Conservation (phyloP, 2,329 filamentous ascomycete genomes). For the Akanthomyces uredinophilus region DNA sequence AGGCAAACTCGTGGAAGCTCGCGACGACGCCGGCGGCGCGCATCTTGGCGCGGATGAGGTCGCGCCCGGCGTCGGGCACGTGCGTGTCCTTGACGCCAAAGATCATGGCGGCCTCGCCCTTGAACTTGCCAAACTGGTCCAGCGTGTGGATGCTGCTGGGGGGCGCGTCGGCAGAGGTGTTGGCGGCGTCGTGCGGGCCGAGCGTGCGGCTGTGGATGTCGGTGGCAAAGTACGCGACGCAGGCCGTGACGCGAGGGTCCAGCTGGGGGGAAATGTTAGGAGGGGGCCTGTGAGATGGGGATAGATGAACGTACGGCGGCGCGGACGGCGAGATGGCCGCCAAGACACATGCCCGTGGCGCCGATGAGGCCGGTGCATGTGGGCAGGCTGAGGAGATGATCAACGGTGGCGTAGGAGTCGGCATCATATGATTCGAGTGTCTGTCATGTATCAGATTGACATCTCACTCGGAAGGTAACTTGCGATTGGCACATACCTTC, state of each 20-base stretch:
- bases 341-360: slow-evolving; percentile 85
- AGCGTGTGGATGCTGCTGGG: slow-evolving; percentile 43
- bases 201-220: slow-evolving; percentile 80
- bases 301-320: slow-evolving; percentile 40
- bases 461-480: too few relatives aligned
- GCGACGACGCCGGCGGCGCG: slow-evolving; percentile 70
- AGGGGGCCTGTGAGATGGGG: background rate
- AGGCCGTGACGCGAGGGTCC: slow-evolving; percentile 69
- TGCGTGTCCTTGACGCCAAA: slow-evolving; percentile 90
- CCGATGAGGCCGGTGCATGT: slow-evolving; percentile 81
- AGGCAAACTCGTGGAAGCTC: slow-evolving; percentile 84
- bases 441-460: slow-evolving; percentile 37
- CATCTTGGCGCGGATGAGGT: slow-evolving; percentile 76
- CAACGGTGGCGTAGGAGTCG: slow-evolving; percentile 63
- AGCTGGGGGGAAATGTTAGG: slow-evolving; percentile 37
- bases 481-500: slow-evolving; percentile 44
- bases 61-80: slow-evolving; percentile 75
- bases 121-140: slow-evolving; percentile 58
- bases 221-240: slow-evolving; percentile 86
- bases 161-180: slow-evolving; percentile 36
- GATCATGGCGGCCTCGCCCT: slow-evolving; percentile 83
- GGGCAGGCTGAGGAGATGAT: slow-evolving; percentile 63
- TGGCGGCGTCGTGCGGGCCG: slow-evolving; percentile 52
- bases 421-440: slow-evolving; percentile 82
- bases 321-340: slow-evolving; percentile 73